These are phyloP conservation scores for Suhomyces choctaworum DNA, from an alignment of 1,139 yeast genomes.

Conservation along the genomic window DNA sequence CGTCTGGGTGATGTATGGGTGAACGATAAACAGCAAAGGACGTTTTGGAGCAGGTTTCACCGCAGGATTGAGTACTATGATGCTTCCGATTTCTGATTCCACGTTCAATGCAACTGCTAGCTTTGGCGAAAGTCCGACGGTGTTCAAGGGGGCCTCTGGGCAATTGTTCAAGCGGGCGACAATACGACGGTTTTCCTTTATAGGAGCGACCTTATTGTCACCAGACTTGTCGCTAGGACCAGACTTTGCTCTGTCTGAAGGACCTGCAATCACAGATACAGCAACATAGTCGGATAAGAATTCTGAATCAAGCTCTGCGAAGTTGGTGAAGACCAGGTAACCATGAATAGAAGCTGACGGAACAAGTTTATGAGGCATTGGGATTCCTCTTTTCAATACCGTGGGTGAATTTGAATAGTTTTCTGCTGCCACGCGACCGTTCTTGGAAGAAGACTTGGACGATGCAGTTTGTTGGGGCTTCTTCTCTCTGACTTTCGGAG, in stretches of 20 bases:
- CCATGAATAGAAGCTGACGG: slow-evolving; percentile 10
- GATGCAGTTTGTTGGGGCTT: slow-evolving; percentile 19
- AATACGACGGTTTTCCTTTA: slow-evolving; percentile 45
- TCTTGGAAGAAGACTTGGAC: slow-evolving; percentile 23
- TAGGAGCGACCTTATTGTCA: slow-evolving; percentile 10
- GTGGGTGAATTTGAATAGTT: slow-evolving; percentile 36
- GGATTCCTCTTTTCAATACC: slow-evolving; percentile 53
- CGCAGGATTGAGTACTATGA: slow-evolving; percentile 56
- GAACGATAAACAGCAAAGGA: slow-evolving; percentile 49
- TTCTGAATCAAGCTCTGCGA: slow-evolving; percentile 31
- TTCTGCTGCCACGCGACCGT: slow-evolving; percentile 21
- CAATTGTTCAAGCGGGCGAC: slow-evolving; percentile 54
- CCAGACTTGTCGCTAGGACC: slow-evolving; percentile 13
- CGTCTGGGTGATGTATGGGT: slow-evolving; percentile 55
- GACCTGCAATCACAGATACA: slow-evolving; percentile 60
- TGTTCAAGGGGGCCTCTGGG: slow-evolving; percentile 38
- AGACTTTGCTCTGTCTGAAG: slow-evolving; percentile 28
- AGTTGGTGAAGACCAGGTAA: slow-evolving; percentile 48
- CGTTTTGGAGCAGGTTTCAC: slow-evolving; percentile 37
- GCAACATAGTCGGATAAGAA: slow-evolving; percentile 51
- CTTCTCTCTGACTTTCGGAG: slow-evolving; percentile 65
- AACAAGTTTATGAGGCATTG: slow-evolving; percentile 52
- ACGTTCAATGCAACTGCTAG: slow-evolving; percentile 61
- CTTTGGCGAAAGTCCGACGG: slow-evolving; percentile 56
- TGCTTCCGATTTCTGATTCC: slow-evolving; percentile 52